Percentiles rank a stretch among this genome's conserved stretches.
These are phyloP conservation scores for Nicotiana benthamiana DNA, from an alignment of 257 asterid species.

Conservation along the genomic window DNA sequence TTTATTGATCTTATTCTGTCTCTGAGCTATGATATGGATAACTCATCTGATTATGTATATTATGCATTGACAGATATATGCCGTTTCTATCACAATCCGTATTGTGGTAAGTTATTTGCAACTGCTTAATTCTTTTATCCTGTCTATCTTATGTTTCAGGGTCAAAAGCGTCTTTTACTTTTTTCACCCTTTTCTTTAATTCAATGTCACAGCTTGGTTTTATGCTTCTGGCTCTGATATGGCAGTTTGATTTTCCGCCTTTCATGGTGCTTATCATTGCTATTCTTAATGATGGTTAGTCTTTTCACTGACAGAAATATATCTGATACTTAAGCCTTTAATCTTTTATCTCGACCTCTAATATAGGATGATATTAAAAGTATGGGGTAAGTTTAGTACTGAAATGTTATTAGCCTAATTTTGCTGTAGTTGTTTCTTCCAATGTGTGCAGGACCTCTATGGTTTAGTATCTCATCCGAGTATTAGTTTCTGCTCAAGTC, in stretches of 20 bases:
- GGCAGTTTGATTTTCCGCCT: slow-evolving; percentile 96
- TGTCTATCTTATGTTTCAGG: neutral
- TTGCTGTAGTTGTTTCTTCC: neutral
- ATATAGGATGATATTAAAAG: neutral
- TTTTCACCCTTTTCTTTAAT: slow-evolving; percentile 12
- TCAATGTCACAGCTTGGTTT: slow-evolving; percentile 73
- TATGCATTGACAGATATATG: slow-evolving; percentile 63
- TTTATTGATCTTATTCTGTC: neutral
- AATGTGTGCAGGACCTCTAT: neutral
- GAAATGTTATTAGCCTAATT: neutral
- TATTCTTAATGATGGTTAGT: slow-evolving; percentile 81
- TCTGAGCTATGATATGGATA: neutral
- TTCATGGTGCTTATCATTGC: slow-evolving; percentile 99
- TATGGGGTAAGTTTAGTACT: neutral
- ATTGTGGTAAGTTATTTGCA: slow-evolving; percentile 67
- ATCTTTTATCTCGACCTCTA: neutral
- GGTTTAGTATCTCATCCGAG: neutral
- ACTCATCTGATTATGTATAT: neutral
- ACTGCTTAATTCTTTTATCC: slow-evolving; percentile 1
- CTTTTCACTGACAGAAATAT: neutral
- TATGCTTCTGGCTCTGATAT: slow-evolving; percentile 89
- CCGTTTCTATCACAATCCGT: slow-evolving; percentile 97
- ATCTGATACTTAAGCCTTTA: neutral
- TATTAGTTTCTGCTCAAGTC: neutral
- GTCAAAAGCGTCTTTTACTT: neutral